Evolutionary conservation across 2,329 filamentous ascomycete species (phyloP), one percentile per base, ranked within the genome.

Genomic region (Neonectria punicea): DNA sequence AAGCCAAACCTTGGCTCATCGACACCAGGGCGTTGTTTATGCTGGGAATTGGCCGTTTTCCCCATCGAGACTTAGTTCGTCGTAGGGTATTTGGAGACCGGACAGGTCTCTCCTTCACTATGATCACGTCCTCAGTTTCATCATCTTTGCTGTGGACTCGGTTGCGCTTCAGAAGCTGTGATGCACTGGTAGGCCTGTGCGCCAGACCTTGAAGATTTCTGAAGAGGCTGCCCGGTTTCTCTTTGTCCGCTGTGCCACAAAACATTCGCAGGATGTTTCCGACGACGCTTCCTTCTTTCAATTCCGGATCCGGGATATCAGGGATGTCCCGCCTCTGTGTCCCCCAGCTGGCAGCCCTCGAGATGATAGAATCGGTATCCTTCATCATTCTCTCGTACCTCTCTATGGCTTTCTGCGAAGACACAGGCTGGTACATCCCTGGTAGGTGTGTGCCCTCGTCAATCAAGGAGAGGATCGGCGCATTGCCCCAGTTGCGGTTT

Each of bases 301-400:
- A 68, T 22, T 82, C 89, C 28, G 88, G 79, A 61, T 92, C 89
- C 5, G 82, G 68, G 61, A 85, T 71, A 69, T 85, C 89, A 1
- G 90, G 87, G 53, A 91, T 81, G 75, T 90, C 90, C 61, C 87
- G 86, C 47, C 90, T 86, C 8, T 88, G 85, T 2, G 91, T 93
- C 14, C 91, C 91, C 84, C 91, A 89, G 0, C 90, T 93, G 20
- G 90, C 90, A 14, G 89, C 85, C 66, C 87, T 82, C 2, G 89
- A 91, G 11, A 89, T 76, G 11, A 90, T 81, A 0, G 89, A 90
- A 30, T 84, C 85, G 51, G 82, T 88, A 67, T 89, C 86, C 20
- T 80, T 81, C 58, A 80, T 84, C 80, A 86, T 81, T 10, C 79
- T 80, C 67, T 87, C 80, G 59, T 86, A 89, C 43, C 72, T 80